phyloP scores from a whole-genome alignment of 1,284 basidiomycete genomes.

The Psilocybe mexicana region DNA sequence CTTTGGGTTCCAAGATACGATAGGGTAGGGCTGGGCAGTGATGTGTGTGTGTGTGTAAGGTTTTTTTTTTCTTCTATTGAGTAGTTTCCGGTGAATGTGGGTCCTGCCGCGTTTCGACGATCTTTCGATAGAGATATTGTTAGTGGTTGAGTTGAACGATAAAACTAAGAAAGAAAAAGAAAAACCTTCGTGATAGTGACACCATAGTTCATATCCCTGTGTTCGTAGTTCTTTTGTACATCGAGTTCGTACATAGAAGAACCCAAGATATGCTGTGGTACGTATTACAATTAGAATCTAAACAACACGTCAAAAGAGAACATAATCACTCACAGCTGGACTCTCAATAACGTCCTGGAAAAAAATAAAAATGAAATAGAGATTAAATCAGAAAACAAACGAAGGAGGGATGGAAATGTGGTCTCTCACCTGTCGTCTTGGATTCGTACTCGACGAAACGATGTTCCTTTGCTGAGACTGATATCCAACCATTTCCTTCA shows the following conservation, averaged over 20 bases:
- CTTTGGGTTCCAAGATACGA: not conserved
- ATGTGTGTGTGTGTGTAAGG: not conserved
- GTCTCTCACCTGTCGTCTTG: conserved; percentile 23
- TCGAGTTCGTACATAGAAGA: conserved; percentile 34
- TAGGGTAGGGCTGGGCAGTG: too few relatives aligned
- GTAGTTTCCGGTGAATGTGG: conserved; percentile 15
- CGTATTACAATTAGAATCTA: not conserved
- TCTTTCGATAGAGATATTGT: conserved; percentile 14
- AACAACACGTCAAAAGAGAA: not conserved
- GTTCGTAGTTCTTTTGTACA: conserved; percentile 17
- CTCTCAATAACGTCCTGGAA: conserved; percentile 13
- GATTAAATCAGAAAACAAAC: not conserved
- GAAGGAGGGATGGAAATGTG: not conserved
- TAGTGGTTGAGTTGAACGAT: not conserved
- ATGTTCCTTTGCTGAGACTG: conserved; percentile 27
- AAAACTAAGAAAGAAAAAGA: not conserved
- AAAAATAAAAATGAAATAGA: not conserved
- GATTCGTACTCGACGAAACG: conserved; percentile 21
- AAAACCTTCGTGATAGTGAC: conserved; percentile 39
- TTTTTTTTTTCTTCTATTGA: conserved; percentile 3
- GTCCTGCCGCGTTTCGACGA: conserved; percentile 32
- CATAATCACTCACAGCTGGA: conserved; percentile 13
- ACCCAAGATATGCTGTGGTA: conserved; percentile 18
- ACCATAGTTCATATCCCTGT: conserved; percentile 29
- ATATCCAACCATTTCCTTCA: conserved; percentile 24